Evolutionary conservation across 805 yeast genomes (phyloP).

Genomic region (Candida sithepensis): DNA sequence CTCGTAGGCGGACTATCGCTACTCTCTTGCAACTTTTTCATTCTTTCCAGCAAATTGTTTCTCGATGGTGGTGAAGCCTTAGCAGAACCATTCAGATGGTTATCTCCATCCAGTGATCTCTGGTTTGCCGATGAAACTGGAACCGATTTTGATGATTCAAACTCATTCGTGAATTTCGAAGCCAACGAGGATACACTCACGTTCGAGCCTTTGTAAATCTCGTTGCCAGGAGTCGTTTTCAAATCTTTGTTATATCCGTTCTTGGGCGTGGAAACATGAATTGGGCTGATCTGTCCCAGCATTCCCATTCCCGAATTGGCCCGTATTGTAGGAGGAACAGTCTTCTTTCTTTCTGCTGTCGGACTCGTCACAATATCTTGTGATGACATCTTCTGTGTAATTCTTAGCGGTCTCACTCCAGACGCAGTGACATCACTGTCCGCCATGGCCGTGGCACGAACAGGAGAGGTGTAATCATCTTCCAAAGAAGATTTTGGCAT

Average conservation of each 20-base stretch:
- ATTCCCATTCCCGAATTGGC: not conserved
- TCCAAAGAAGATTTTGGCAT: not conserved
- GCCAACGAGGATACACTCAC: slow-evolving; percentile 29
- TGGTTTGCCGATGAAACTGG: not conserved
- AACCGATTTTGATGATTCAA: not conserved
- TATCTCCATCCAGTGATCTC: not conserved
- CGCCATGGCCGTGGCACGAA: slow-evolving; percentile 19
- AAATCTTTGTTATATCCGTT: not conserved
- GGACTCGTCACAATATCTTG: slow-evolving; percentile 8
- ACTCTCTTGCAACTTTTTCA: slow-evolving; percentile 26
- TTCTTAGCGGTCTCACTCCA: slow-evolving; percentile 66
- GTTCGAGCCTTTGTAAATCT: slow-evolving; percentile 14
- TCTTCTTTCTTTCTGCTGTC: not conserved
- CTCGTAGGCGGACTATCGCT: slow-evolving; percentile 14
- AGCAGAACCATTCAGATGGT: slow-evolving; percentile 11
- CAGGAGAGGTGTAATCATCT: slow-evolving; percentile 10
- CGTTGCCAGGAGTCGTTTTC: slow-evolving; percentile 11
- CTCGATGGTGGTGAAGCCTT: slow-evolving; percentile 19
- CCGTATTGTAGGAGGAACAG: not conserved
- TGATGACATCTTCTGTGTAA: slow-evolving; percentile 53
- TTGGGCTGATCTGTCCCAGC: slow-evolving; percentile 9
- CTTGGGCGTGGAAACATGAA: slow-evolving; percentile 14
- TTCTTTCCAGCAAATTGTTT: slow-evolving; percentile 20
- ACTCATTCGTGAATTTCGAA: slow-evolving; percentile 21
- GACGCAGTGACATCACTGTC: too few relatives aligned